These are phyloP conservation scores for Tulasnella sp. DNA, from an alignment of 768 basidiomycete species.

Conservation along the genomic window DNA sequence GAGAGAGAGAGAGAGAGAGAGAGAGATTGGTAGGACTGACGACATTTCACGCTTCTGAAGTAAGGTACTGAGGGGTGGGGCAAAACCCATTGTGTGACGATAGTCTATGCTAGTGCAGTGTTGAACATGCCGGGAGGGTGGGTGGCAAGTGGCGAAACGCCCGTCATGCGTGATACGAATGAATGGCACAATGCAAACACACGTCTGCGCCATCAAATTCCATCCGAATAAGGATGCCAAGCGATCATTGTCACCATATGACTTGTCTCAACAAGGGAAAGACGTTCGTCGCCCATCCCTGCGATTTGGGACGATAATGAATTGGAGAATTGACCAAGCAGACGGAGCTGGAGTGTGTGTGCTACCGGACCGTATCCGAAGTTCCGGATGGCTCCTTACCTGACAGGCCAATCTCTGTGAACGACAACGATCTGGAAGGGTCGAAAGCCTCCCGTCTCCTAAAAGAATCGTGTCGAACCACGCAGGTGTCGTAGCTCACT, in stretches of 20 bases:
- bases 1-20: background rate
- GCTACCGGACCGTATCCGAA: background rate
- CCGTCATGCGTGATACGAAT: background rate
- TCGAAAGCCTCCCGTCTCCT: background rate
- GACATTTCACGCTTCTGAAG: background rate
- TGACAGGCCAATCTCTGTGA: background rate
- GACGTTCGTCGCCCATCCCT: background rate
- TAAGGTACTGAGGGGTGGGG: background rate
- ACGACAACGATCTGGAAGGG: background rate
- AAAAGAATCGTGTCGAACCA: background rate
- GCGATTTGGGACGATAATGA: background rate
- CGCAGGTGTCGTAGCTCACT: background rate
- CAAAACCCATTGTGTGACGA: too few species aligned
- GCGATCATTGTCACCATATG: background rate
- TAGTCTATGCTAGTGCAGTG: background rate
- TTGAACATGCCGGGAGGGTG: background rate
- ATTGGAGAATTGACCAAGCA: background rate
- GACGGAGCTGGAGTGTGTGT: background rate
- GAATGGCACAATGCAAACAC: background rate
- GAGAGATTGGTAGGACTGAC: background rate
- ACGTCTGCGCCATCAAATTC: background rate
- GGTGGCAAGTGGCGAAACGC: background rate
- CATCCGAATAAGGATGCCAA: background rate
- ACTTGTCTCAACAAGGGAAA: background rate
- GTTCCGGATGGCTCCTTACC: background rate